Percentiles rank a stretch among this genome's conserved stretches.
Evolutionary conservation across 148 eudicot species (phyloP).

Genomic region (Suaeda aralocaspica): DNA sequence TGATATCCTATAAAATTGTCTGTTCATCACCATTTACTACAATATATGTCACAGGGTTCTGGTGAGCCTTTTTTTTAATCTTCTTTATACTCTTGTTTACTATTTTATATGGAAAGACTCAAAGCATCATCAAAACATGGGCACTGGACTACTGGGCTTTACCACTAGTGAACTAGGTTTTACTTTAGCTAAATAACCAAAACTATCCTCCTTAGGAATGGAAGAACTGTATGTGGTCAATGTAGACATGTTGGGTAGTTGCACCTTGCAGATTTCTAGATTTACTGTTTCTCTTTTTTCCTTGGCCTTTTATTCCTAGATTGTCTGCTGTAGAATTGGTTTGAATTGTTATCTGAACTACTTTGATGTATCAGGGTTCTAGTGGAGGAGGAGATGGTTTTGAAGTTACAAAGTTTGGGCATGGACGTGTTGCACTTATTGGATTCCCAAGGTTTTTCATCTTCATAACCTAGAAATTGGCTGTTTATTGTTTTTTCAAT

Average conservation of each 20-base stretch:
- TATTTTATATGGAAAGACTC: not conserved
- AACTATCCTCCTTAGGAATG: not conserved
- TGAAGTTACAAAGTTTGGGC: conserved; percentile 98
- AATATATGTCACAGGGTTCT: not conserved
- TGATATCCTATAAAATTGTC: not conserved
- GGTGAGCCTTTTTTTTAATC: not conserved
- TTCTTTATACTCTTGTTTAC: not conserved
- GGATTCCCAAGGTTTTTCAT: conserved; percentile 90
- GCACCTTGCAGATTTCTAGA: not conserved
- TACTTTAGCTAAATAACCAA: not conserved
- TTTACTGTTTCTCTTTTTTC: not conserved
- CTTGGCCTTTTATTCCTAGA: not conserved
- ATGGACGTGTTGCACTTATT: conserved; percentile 96
- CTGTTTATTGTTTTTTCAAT: not conserved
- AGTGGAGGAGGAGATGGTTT: conserved; percentile 99
- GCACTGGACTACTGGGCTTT: not conserved
- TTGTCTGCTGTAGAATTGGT: not conserved
- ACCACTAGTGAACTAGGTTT: not conserved
- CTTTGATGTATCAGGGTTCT: conserved; percentile 58
- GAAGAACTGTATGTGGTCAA: not conserved
- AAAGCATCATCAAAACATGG: not conserved
- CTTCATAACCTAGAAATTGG: conserved; percentile 8
- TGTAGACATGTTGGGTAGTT: not conserved
- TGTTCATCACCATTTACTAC: not conserved
- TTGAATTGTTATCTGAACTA: conserved; percentile 14